phyloP scores from a whole-genome alignment of 2,329 filamentous ascomycete species.

The Fusarium metavorans region DNA sequence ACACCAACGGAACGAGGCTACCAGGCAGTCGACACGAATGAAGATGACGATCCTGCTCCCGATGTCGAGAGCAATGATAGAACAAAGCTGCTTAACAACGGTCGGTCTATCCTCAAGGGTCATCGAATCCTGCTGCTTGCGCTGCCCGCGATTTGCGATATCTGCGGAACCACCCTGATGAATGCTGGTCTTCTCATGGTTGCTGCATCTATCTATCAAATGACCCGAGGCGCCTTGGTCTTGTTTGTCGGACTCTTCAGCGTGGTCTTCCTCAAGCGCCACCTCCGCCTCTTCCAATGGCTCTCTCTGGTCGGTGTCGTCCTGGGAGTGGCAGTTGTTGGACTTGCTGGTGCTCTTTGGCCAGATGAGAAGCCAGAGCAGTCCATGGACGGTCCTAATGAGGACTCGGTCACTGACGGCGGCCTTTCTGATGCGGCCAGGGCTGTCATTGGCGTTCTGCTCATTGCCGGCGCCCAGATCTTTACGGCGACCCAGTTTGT shows the following conservation, averaged over 20 bases:
- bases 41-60: conserved; percentile 59
- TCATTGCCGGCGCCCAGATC: conserved; percentile 95
- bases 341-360: conserved; percentile 86
- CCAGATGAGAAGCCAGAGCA: conserved; percentile 70
- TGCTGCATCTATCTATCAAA: conserved; percentile 96
- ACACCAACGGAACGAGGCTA: conserved; percentile 68
- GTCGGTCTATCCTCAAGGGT: conserved; percentile 74
- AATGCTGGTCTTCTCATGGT: conserved; percentile 95
- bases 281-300: conserved; percentile 92
- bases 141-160: conserved; percentile 91
- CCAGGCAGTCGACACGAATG: conserved; percentile 68
- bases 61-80: conserved; percentile 51
- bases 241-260: conserved; percentile 97
- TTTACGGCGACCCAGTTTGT: conserved; percentile 98
- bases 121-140: conserved; percentile 80
- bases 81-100: conserved; percentile 61
- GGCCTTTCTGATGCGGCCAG: conserved; percentile 51
- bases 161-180: conserved; percentile 95
- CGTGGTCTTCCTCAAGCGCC: conserved; percentile 86
- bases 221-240: conserved; percentile 95
- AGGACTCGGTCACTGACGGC: conserved; percentile 55
- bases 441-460: conserved; percentile 84
- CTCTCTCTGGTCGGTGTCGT: conserved; percentile 88
- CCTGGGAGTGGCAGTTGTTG: conserved; percentile 87
- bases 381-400: conserved; percentile 46